Evolutionary conservation across 257 asterid species (phyloP).

Genomic region (Jasminum sambac): DNA sequence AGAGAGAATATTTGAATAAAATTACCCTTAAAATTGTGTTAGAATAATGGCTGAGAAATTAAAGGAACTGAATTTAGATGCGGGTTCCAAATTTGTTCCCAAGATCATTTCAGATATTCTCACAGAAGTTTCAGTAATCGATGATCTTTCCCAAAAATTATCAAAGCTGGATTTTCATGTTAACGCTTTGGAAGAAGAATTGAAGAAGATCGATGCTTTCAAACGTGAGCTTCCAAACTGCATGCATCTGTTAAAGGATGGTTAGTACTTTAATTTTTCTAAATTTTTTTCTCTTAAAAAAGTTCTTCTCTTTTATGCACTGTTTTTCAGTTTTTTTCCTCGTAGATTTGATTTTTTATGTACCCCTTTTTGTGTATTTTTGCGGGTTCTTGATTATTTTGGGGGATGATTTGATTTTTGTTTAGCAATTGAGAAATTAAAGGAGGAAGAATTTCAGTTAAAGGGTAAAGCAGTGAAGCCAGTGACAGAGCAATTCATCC

Average conservation of each 20-base stretch:
- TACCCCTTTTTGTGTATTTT: background rate
- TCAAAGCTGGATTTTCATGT: slow-evolving; percentile 24
- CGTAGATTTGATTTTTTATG: background rate
- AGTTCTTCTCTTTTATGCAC: background rate
- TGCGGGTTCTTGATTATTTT: background rate
- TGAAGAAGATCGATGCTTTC: slow-evolving; percentile 28
- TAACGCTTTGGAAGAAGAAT: slow-evolving; percentile 35
- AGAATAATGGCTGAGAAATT: slow-evolving; percentile 35
- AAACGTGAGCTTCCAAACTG: slow-evolving; percentile 39
- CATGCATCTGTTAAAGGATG: slow-evolving; percentile 37
- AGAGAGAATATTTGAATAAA: slow-evolving; percentile 1
- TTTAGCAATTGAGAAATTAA: slow-evolving; percentile 18
- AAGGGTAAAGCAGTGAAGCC: background rate
- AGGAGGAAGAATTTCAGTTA: slow-evolving; percentile 11
- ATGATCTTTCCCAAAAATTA: slow-evolving; percentile 26
- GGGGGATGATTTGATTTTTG: background rate
- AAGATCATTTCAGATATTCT: slow-evolving; percentile 44
- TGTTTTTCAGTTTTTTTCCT: background rate
- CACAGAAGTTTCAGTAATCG: slow-evolving; percentile 29
- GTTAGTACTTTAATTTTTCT: slow-evolving; percentile 19
- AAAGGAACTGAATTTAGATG: slow-evolving; percentile 33
- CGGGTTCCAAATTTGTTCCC: slow-evolving; percentile 28
- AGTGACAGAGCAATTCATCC: background rate
- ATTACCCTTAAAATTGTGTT: background rate
- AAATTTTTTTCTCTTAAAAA: background rate